Conservation (phyloP, 202 grass and related monocot species). For the Carex sylvatica region DNA sequence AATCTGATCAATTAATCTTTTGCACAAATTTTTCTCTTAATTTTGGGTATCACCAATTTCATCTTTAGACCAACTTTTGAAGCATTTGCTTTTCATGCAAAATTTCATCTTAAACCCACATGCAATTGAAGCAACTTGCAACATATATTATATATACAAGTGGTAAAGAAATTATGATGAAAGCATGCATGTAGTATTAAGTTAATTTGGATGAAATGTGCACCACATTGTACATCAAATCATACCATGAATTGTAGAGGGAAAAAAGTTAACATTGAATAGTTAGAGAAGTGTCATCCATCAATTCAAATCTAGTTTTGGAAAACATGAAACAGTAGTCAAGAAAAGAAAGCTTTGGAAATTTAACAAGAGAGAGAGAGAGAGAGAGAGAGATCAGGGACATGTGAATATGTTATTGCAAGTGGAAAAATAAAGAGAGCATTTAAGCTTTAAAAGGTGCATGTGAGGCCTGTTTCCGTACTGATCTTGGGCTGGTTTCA, state of each 20-base stretch:
- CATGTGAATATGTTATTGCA: constrained; percentile 18
- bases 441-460: constrained; percentile 20
- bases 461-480: constrained; percentile 23
- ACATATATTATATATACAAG: neutral
- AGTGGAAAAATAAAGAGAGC: constrained; percentile 5
- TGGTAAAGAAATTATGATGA: neutral
- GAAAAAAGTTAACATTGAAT: neutral
- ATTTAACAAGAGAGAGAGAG: neutral
- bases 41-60: neutral
- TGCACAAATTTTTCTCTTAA: neutral
- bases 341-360: neutral
- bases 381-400: neutral
- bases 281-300: neutral
- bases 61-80: neutral
- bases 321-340: constrained; percentile 14
- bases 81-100: neutral
- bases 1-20: neutral
- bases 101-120: neutral
- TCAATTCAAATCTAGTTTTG: constrained; percentile 16
- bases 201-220: neutral
- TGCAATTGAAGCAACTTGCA: neutral
- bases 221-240: neutral
- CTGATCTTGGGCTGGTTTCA: constrained; percentile 5
- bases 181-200: neutral
- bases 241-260: neutral